Base-by-base conservation (phyloP, 129 eudicot genomes). In the carrot (Daucus carota) region DNA sequence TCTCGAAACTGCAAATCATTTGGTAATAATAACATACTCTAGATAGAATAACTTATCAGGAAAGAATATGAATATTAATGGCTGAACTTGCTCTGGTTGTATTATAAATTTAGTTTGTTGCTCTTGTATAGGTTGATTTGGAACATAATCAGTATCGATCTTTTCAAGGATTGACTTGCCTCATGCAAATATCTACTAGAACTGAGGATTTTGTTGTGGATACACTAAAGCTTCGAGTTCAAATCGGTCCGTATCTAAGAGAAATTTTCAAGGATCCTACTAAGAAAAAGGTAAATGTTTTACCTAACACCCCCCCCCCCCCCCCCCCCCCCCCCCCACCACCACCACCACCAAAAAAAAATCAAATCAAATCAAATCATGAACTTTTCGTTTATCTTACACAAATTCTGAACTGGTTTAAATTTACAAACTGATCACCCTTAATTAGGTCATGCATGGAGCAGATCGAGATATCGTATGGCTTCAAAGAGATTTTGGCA, bases 151-250 rank as follows among this genome's bases (percentile, higher is more conserved):
- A 85, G 54, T 95, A 91, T 80, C 88, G 99, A n/a, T 91, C 97
- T 48, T 95, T 89, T 79, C 99, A 95, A 89, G 99, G 99, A n/a
- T 78, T 95, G 88, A 95, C 99, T 42, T 95, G 99, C 78, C 78
- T 95, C 85, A 95, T 95, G 99, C 99, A 95, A 88, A 91, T 95
- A 81, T 95, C 99, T 18, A 95, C 99, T 14, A 82, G 97, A 80
- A 81, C 88, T 9, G 97, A 95, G 78, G 99, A 95, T 85, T 94
- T 91, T 86, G 84, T 91, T 29, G 87, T 95, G 62, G 99, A 95
- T 77, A 95, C 99, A 4, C 87, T 95, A 83, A 95, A 89, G 78
- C 83, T 95, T 17, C 86, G 92, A 17, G 75, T 91, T 83, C 94
- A 95, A 76, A 81, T 95, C 57, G 97, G 97, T 78, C 97, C 96